Conservation (phyloP, 2,329 filamentous ascomycete species). For the Stagonosporopsis chrysanthemi region DNA sequence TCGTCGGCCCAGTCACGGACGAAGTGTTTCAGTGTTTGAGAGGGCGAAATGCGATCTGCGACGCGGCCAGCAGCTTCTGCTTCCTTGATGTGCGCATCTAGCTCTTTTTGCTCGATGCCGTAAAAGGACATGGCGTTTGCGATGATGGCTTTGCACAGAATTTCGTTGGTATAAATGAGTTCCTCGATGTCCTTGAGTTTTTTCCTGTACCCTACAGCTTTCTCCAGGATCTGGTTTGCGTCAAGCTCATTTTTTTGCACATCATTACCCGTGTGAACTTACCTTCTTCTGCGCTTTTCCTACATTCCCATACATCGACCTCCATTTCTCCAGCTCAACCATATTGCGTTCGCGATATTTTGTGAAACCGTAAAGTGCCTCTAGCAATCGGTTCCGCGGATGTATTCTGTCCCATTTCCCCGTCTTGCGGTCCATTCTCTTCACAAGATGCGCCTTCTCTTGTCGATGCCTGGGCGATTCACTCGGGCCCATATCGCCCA, state of each 20-base stretch:
- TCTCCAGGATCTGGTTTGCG: conserved; percentile 26
- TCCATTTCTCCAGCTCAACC: conserved; percentile 34
- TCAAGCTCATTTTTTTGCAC: neutral
- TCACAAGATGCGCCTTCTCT: conserved; percentile 31
- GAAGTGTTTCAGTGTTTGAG: conserved; percentile 64
- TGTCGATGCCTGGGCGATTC: conserved; percentile 26
- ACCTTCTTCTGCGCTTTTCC: conserved; percentile 36
- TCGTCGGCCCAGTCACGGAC: conserved; percentile 64
- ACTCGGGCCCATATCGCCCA: conserved; percentile 20
- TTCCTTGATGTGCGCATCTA: conserved; percentile 54
- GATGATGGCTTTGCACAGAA: conserved; percentile 58
- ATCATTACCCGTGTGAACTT: neutral
- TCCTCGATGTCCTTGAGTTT: conserved; percentile 58
- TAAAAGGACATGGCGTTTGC: conserved; percentile 58
- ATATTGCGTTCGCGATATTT: conserved; percentile 30
- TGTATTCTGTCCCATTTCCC: conserved; percentile 30
- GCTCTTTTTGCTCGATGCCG: conserved; percentile 53
- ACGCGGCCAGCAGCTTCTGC: conserved; percentile 43
- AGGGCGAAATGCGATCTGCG: conserved; percentile 59
- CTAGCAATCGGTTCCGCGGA: conserved; percentile 32
- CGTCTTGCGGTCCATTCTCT: conserved; percentile 26
- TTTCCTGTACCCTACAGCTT: conserved; percentile 29
- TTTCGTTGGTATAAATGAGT: conserved; percentile 56
- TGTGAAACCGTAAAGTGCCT: conserved; percentile 28
- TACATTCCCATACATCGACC: conserved; percentile 31